phyloP scores from a whole-genome alignment of 208 protist species.

The Acanthamoeba triangularis region DNA sequence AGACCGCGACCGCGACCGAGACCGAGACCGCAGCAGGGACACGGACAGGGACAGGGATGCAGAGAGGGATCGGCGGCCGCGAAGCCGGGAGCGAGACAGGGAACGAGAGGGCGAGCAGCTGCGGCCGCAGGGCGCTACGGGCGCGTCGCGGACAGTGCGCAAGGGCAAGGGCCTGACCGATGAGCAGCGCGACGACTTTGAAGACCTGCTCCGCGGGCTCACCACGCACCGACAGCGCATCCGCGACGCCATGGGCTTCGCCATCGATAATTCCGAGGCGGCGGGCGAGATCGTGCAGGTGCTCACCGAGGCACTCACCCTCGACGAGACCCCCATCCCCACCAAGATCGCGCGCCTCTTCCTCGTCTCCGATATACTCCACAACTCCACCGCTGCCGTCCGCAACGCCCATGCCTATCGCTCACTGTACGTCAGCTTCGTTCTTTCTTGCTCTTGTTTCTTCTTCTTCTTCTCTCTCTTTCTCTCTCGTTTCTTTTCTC shows the following conservation, averaged over 20 bases:
- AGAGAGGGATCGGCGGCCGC: constrained; percentile 27
- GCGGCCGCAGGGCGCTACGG: background rate
- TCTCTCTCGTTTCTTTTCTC: background rate
- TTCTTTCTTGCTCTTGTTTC: background rate
- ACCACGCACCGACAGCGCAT: constrained; percentile 75
- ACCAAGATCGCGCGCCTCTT: constrained; percentile 86
- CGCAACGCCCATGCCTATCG: constrained; percentile 77
- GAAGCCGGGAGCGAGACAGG: constrained; percentile 34
- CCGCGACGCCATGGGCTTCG: constrained; percentile 86
- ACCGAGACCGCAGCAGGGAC: background rate
- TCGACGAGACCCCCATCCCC: constrained; percentile 80
- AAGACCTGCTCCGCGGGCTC: constrained; percentile 72
- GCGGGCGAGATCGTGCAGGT: constrained; percentile 78
- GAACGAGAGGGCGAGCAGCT: constrained; percentile 31
- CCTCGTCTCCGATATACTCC: constrained; percentile 86
- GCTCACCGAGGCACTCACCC: constrained; percentile 79
- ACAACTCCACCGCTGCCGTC: constrained; percentile 82
- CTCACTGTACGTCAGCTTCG: constrained; percentile 19
- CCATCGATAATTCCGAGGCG: constrained; percentile 78
- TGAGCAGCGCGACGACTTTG: constrained; percentile 65
- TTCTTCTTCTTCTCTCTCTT: background rate
- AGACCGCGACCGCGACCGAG: constrained; percentile 4
- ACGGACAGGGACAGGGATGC: background rate
- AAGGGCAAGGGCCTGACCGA: background rate
- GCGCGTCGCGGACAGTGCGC: constrained; percentile 5